Percentiles rank a stretch among this genome's conserved stretches.
Evolutionary conservation across 768 basidiomycete genomes (phyloP).

Genomic region (Psilocybe sp.): DNA sequence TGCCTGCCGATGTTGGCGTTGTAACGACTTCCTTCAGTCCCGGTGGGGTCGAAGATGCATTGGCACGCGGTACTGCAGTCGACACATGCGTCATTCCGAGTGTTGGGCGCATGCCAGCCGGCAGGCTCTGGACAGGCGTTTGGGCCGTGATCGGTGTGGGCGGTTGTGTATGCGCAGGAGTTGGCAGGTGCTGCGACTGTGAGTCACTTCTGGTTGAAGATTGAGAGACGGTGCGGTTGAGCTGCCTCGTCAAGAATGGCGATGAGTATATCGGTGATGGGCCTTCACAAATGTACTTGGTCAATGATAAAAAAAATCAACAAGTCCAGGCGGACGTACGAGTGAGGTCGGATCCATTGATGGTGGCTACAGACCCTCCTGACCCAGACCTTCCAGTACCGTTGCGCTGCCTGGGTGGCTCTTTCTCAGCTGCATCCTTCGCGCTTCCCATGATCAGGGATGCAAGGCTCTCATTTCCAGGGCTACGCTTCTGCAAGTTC

Average conservation of each 20-base stretch:
- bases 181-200: conserved; percentile 5
- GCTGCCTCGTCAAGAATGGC: conserved; percentile 60
- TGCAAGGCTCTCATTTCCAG: conserved; percentile 13
- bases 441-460: conserved; percentile 6
- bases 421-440: conserved; percentile 12
- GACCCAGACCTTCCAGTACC: conserved; percentile 13
- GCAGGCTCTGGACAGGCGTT: background rate
- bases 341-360: conserved; percentile 30
- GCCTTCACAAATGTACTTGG: conserved; percentile 25
- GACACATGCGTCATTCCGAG: too few relatives aligned
- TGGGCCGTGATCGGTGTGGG: background rate
- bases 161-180: too few relatives aligned
- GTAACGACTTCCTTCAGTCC: conserved; percentile 1
- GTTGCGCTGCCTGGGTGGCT: conserved; percentile 12
- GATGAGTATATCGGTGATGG: conserved; percentile 46
- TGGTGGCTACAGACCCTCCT: conserved; percentile 14
- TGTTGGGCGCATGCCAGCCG: too few relatives aligned
- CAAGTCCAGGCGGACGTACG: conserved; percentile 33
- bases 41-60: too few relatives aligned
- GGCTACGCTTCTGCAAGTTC: conserved; percentile 11
- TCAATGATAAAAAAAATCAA: background rate
- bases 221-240: conserved; percentile 65
- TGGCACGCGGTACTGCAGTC: too few relatives aligned
- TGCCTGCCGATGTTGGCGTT: conserved; percentile 18
- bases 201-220: conserved; percentile 58